These are phyloP conservation scores for Colletotrichum aenigma DNA, from an alignment of 2,329 filamentous ascomycete species.

Conservation along the genomic window DNA sequence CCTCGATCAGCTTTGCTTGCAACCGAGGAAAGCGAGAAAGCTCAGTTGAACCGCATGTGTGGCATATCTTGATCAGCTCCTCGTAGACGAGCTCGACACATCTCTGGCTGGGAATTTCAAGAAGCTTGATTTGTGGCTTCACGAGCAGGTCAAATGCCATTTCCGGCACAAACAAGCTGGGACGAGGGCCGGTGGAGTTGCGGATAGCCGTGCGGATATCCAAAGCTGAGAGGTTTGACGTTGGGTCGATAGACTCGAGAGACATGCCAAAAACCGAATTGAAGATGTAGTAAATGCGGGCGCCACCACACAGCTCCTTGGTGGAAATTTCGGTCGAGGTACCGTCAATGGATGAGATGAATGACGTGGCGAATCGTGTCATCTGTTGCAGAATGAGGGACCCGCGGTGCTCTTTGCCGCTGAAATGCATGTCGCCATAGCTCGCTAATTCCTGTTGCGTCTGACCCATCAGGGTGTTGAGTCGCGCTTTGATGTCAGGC, in stretches of 20 bases:
- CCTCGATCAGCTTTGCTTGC: constrained; percentile 96
- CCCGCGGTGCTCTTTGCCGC: constrained; percentile 93
- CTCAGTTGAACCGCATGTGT: constrained; percentile 96
- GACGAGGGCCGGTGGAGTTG: constrained; percentile 94
- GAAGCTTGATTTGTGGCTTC: constrained; percentile 96
- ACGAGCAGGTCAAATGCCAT: constrained; percentile 97
- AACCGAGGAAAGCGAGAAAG: constrained; percentile 89
- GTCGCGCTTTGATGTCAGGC: constrained; percentile 95
- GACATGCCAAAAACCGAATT: constrained; percentile 98
- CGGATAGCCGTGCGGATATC: constrained; percentile 97
- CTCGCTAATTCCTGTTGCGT: constrained; percentile 98
- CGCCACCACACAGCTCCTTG: constrained; percentile 94
- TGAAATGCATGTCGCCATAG: constrained; percentile 97
- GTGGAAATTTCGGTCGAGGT: constrained; percentile 98
- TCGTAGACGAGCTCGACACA: constrained; percentile 99
- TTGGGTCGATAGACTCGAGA: constrained; percentile 94
- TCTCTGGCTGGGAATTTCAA: constrained; percentile 92
- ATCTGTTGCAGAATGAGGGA: constrained; percentile 95
- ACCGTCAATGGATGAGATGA: constrained; percentile 98
- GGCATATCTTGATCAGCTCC: constrained; percentile 98
- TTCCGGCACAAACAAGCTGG: constrained; percentile 95
- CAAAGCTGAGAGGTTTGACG: constrained; percentile 88
- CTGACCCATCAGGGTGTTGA: constrained; percentile 99
- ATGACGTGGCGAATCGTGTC: constrained; percentile 97
- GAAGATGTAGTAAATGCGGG: constrained; percentile 98